These are phyloP conservation scores for Boletales sp. DNA, from an alignment of 768 basidiomycete species.

Conservation along the genomic window DNA sequence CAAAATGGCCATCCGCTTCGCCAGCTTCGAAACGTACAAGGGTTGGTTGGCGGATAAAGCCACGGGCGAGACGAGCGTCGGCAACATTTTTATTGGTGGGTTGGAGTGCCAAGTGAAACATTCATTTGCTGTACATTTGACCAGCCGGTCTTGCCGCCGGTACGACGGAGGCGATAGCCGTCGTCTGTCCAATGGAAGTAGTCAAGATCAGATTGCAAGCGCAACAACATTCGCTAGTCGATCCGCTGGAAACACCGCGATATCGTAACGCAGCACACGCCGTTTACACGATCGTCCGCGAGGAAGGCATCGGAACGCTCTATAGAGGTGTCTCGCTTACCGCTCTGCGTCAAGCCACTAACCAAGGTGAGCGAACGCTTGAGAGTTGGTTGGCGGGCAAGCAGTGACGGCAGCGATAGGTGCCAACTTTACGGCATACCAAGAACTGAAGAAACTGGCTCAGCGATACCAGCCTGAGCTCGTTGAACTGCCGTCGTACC, in stretches of 20 bases:
- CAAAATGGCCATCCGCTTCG: conserved; percentile 99
- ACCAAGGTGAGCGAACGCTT: conserved; percentile 63
- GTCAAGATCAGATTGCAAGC: conserved; percentile 98
- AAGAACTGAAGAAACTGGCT: conserved; percentile 88
- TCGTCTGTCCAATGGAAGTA: conserved; percentile 99
- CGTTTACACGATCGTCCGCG: conserved; percentile 88
- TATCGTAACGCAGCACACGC: conserved; percentile 98
- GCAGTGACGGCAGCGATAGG: conserved; percentile 40
- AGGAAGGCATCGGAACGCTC: conserved; percentile 81
- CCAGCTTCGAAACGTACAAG: conserved; percentile 96
- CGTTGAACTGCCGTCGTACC: conserved; percentile 83
- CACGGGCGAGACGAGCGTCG: conserved; percentile 77
- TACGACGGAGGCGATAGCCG: conserved; percentile 89
- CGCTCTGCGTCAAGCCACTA: conserved; percentile 93
- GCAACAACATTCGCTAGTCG: conserved; percentile 94
- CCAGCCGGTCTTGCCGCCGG: conserved; percentile 93
- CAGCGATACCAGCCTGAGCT: conserved; percentile 76
- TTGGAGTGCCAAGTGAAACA: neutral
- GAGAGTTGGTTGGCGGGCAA: conserved; percentile 5
- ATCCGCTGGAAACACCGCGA: conserved; percentile 88
- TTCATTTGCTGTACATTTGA: conserved; percentile 2
- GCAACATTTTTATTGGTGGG: conserved; percentile 84
- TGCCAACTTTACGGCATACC: conserved; percentile 97
- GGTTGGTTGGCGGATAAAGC: conserved; percentile 67
- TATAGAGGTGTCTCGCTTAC: conserved; percentile 94